These are phyloP conservation scores for Strobilomyces echinocephalus DNA, from an alignment of 768 basidiomycete species.

Conservation along the genomic window DNA sequence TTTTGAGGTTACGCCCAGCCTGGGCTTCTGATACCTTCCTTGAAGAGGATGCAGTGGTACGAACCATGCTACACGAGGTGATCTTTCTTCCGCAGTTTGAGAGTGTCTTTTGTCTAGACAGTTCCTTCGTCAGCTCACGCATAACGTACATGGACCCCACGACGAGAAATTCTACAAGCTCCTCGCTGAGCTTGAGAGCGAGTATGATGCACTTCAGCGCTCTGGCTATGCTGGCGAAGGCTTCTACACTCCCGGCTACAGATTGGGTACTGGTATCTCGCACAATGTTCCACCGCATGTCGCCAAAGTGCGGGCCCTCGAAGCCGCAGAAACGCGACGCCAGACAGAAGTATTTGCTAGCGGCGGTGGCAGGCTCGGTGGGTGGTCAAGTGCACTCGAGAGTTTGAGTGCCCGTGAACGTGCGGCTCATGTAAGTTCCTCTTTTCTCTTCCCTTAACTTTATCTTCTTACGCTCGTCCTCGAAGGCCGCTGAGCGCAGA, in stretches of 20 bases:
- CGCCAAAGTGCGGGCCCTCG: constrained; percentile 63
- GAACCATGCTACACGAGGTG: constrained; percentile 90
- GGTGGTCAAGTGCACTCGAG: constrained; percentile 36
- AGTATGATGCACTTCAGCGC: constrained; percentile 73
- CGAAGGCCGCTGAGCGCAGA: constrained; percentile 83
- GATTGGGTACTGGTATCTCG: constrained; percentile 62
- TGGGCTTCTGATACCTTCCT: constrained; percentile 65
- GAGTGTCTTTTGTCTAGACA: neutral
- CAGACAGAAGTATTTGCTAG: constrained; percentile 42
- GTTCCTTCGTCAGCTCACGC: constrained; percentile 62
- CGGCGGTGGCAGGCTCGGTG: constrained; percentile 58
- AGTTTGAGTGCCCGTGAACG: constrained; percentile 64
- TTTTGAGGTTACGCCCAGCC: constrained; percentile 73
- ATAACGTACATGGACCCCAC: constrained; percentile 86
- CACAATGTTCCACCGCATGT: constrained; percentile 65
- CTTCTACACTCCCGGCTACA: constrained; percentile 71
- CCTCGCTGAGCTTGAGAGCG: constrained; percentile 70
- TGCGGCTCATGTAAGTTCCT: constrained; percentile 52
- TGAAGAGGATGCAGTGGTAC: constrained; percentile 69
- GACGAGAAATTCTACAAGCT: constrained; percentile 80
- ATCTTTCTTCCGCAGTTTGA: constrained; percentile 2
- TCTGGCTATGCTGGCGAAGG: constrained; percentile 90
- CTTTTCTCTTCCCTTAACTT: constrained; percentile 28
- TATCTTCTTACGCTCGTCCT: neutral
- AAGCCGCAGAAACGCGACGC: constrained; percentile 74